These are phyloP conservation scores for Coleophoma cylindrospora DNA, from an alignment of 2,329 filamentous ascomycete genomes.

Conservation along the genomic window DNA sequence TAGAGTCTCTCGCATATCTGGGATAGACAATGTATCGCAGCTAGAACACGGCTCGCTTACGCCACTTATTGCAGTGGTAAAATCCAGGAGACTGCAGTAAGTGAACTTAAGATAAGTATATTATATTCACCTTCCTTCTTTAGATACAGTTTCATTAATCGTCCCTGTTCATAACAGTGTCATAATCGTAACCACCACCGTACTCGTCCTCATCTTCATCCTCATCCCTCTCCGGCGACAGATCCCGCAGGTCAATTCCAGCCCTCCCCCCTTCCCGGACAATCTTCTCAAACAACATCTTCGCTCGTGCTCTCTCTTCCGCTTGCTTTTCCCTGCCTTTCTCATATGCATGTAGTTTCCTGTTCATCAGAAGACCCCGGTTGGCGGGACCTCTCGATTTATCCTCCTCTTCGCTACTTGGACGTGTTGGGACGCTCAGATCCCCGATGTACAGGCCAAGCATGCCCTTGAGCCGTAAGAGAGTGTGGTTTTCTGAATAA, in stretches of 20 bases:
- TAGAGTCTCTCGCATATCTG: too few relatives aligned
- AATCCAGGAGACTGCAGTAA: too few relatives aligned
- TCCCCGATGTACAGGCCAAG: constrained; percentile 72
- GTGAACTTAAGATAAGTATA: too few relatives aligned
- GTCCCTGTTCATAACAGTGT: not conserved
- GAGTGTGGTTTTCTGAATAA: constrained; percentile 60
- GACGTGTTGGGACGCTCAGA: constrained; percentile 40
- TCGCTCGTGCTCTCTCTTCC: constrained; percentile 30
- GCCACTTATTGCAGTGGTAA: too few relatives aligned
- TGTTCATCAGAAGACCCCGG: constrained; percentile 5
- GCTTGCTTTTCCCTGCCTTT: constrained; percentile 14
- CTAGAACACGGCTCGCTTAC: too few relatives aligned
- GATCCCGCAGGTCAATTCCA: constrained; percentile 8
- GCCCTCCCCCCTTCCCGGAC: constrained; percentile 13
- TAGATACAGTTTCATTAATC: too few relatives aligned
- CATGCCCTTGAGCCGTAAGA: constrained; percentile 70
- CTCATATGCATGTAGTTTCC: constrained; percentile 15
- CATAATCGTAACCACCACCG: not conserved
- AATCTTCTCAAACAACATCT: constrained; percentile 33
- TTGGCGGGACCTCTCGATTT: constrained; percentile 17
- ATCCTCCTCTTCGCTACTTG: constrained; percentile 11
- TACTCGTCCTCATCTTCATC: constrained; percentile 2
- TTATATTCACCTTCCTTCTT: too few relatives aligned
- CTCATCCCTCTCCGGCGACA: constrained; percentile 5
- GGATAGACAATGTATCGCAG: too few relatives aligned